Conservation (phyloP, 2,329 filamentous ascomycete species). For the Mariannaea elegans region DNA sequence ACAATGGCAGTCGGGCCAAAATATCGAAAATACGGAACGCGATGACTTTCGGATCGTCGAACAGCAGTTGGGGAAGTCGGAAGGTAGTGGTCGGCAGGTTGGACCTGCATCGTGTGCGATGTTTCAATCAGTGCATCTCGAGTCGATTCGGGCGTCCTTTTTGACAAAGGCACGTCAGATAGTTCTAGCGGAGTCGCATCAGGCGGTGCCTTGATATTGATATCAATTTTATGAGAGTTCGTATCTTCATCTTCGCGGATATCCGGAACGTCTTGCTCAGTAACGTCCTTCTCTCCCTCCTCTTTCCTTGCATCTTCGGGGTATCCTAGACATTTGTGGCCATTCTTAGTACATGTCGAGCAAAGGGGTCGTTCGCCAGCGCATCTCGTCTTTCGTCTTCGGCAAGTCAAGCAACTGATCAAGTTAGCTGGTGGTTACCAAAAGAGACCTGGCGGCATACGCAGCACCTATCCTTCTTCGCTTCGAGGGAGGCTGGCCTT, state of each 20-base stretch:
- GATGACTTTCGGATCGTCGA: slow-evolving; percentile 64
- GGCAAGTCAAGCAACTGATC: slow-evolving; percentile 59
- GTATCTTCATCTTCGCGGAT: slow-evolving; percentile 47
- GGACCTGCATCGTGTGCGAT: slow-evolving; percentile 15
- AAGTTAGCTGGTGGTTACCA: slow-evolving; percentile 19
- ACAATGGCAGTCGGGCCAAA: slow-evolving; percentile 92
- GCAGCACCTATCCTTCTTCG: slow-evolving; percentile 81
- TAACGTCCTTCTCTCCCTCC: slow-evolving; percentile 38
- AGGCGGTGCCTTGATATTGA: slow-evolving; percentile 20
- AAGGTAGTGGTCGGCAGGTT: slow-evolving; percentile 31
- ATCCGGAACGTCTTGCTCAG: slow-evolving; percentile 40
- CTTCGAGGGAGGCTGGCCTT: slow-evolving; percentile 83
- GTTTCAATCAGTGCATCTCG: slow-evolving; percentile 9
- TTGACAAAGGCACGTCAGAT: slow-evolving; percentile 18
- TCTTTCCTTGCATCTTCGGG: slow-evolving; percentile 62
- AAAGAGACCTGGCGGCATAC: slow-evolving; percentile 56
- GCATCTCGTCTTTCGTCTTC: slow-evolving; percentile 79
- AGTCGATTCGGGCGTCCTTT: slow-evolving; percentile 18
- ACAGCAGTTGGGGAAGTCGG: slow-evolving; percentile 53
- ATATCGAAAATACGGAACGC: slow-evolving; percentile 89
- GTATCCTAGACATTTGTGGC: slow-evolving; percentile 75
- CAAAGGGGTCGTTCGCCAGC: slow-evolving; percentile 77
- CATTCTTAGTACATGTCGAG: slow-evolving; percentile 77
- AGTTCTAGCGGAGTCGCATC: slow-evolving; percentile 21
- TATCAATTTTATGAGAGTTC: slow-evolving; percentile 41